Evolutionary conservation across 495 filamentous ascomycete genomes (phyloP).

Genomic region (Tuber calosporum): DNA sequence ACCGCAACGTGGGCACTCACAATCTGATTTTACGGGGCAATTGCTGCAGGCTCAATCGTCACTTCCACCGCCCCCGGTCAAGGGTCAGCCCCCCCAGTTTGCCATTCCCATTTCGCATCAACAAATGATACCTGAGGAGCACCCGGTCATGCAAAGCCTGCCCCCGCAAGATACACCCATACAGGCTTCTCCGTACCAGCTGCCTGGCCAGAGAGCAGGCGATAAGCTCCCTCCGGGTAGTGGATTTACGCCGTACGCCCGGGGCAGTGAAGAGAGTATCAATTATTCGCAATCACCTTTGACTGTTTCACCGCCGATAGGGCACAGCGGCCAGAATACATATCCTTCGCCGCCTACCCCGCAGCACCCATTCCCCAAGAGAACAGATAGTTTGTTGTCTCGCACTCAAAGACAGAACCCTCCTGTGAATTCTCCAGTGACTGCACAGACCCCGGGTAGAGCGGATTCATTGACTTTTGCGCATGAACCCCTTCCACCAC

Average conservation of each 20-base stretch:
- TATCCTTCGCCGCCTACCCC: not conserved
- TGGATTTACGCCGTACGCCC: constrained; percentile 16
- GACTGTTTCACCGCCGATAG: not conserved
- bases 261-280: not conserved
- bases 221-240: not conserved
- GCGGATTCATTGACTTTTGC: constrained; percentile 23
- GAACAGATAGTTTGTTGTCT: constrained; percentile 35
- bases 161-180: not conserved
- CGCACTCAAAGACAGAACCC: constrained; percentile 18
- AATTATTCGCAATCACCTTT: not conserved
- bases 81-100: constrained; percentile 12
- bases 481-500: constrained; percentile 15
- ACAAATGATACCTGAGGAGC: not conserved
- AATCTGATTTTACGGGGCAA: not conserved
- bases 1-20: not conserved
- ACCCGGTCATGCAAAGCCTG: not conserved
- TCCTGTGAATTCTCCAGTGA: constrained; percentile 10
- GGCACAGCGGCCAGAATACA: not conserved
- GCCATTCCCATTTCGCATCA: not conserved
- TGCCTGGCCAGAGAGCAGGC: not conserved
- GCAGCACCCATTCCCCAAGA: constrained; percentile 26
- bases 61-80: not conserved
- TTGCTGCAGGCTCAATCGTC: not conserved
- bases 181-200: constrained; percentile 17
- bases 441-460: constrained; percentile 16